phyloP scores from a whole-genome alignment of 441 rosid species.

The Flueggea neowawraea region DNA sequence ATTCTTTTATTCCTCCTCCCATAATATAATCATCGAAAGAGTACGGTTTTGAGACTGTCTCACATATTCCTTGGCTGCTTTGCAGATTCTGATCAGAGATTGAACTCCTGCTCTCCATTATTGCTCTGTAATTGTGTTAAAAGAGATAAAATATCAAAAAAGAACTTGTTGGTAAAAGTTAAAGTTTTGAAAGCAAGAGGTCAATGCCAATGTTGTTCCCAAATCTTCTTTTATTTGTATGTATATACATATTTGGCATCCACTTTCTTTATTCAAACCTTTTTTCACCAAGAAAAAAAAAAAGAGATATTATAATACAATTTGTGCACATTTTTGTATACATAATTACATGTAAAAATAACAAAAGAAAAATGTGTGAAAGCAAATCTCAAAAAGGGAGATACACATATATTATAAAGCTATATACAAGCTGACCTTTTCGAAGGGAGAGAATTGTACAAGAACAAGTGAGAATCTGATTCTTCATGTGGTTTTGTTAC shows the following conservation, averaged over 20 bases:
- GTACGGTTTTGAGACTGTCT: conserved; percentile 37
- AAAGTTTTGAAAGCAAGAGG: too few species aligned
- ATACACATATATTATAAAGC: not conserved
- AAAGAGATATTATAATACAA: too few species aligned
- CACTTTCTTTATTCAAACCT: too few species aligned
- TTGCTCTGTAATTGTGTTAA: conserved; percentile 30
- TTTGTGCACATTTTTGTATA: too few species aligned
- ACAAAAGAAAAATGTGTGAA: conserved; percentile 1
- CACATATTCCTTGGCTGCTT: conserved; percentile 45
- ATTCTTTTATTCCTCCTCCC: conserved; percentile 29
- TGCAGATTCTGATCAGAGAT: conserved; percentile 42
- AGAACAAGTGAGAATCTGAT: conserved; percentile 35
- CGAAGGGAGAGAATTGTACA: conserved; percentile 22
- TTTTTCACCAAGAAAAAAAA: too few species aligned
- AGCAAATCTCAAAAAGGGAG: conserved; percentile 17
- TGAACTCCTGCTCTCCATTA: conserved; percentile 53
- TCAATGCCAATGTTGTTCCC: too few species aligned
- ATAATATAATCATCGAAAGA: conserved; percentile 29
- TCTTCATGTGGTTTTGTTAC: conserved; percentile 26
- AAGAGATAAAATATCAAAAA: conserved; percentile 9
- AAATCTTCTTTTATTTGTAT: too few species aligned
- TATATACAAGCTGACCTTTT: conserved; percentile 42
- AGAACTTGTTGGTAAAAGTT: conserved; percentile 1
- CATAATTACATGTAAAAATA: too few species aligned
- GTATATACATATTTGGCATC: too few species aligned